Conservation (phyloP, 1,139 yeast species). For the Magnusiomyces magnusii region DNA sequence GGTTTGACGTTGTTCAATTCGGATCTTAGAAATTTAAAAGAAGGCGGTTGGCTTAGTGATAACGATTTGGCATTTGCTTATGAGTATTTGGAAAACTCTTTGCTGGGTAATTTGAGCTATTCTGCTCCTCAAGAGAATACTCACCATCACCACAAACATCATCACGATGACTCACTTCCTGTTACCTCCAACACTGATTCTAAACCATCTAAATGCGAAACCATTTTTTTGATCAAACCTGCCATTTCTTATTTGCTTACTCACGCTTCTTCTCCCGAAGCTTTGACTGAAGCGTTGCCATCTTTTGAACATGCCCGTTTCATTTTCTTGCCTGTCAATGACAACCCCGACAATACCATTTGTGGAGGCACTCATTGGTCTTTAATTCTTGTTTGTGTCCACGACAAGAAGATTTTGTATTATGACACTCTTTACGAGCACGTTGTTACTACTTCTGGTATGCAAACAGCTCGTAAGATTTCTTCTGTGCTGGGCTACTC, state of each 20-base stretch:
- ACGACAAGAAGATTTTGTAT: constrained; percentile 36
- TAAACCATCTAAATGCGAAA: constrained; percentile 2
- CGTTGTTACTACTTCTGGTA: constrained; percentile 31
- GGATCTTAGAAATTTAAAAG: constrained; percentile 40
- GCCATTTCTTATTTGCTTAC: constrained; percentile 37
- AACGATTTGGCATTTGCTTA: constrained; percentile 57
- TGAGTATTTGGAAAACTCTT: constrained; percentile 44
- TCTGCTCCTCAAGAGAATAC: too few relatives aligned
- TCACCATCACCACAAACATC: too few relatives aligned
- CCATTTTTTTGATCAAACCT: constrained; percentile 35
- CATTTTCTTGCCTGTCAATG: constrained; percentile 47
- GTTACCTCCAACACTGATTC: background rate
- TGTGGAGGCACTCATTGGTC: constrained; percentile 55
- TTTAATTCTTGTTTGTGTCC: constrained; percentile 38
- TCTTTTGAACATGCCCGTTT: constrained; percentile 37
- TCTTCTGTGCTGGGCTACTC: constrained; percentile 17
- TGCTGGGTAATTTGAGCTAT: constrained; percentile 6
- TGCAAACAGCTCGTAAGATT: constrained; percentile 27
- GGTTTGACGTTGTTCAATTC: constrained; percentile 41
- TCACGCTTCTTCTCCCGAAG: constrained; percentile 25
- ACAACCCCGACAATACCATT: constrained; percentile 41
- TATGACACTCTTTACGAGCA: constrained; percentile 43
- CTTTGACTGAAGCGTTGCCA: constrained; percentile 40
- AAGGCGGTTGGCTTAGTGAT: constrained; percentile 69
- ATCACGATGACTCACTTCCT: background rate